phyloP scores from a whole-genome alignment of 108 stramenopile species.

The Nannochloropsis salina region DNA sequence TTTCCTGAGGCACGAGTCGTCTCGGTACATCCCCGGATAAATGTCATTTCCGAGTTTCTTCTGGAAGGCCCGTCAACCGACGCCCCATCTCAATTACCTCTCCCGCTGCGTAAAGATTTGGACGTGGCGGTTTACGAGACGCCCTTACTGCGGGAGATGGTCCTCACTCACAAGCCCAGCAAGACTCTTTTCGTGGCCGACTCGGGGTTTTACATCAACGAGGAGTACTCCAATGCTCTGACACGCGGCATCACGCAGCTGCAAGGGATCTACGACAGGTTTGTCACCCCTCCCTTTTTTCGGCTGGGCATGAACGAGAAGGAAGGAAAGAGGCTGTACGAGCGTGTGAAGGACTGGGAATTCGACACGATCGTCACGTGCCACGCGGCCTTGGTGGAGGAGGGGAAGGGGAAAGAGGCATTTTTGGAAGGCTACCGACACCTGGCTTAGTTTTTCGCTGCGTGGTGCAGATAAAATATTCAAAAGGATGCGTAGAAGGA shows the following conservation, averaged over 20 bases:
- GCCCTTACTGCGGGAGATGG: neutral
- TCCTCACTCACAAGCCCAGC: neutral
- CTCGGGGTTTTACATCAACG: neutral
- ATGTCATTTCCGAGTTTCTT: neutral
- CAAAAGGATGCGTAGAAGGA: neutral
- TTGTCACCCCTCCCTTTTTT: neutral
- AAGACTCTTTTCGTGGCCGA: neutral
- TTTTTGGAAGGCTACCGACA: neutral
- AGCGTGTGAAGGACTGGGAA: neutral
- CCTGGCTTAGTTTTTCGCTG: neutral
- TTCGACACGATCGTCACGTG: neutral
- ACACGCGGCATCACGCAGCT: neutral
- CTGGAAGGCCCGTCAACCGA: neutral
- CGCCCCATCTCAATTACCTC: neutral
- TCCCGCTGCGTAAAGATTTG: neutral
- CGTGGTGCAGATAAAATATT: neutral
- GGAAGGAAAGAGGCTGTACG: slow-evolving; percentile 7
- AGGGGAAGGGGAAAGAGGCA: slow-evolving; percentile 1
- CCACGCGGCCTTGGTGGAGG: neutral
- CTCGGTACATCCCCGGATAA: neutral
- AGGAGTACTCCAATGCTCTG: neutral
- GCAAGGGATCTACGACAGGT: neutral
- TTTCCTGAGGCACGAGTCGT: neutral
- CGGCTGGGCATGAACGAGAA: neutral
- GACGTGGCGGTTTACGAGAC: neutral